Evolutionary conservation across 2,329 filamentous ascomycete genomes (phyloP).

Genomic region (Pseudogymnoascus sp.): DNA sequence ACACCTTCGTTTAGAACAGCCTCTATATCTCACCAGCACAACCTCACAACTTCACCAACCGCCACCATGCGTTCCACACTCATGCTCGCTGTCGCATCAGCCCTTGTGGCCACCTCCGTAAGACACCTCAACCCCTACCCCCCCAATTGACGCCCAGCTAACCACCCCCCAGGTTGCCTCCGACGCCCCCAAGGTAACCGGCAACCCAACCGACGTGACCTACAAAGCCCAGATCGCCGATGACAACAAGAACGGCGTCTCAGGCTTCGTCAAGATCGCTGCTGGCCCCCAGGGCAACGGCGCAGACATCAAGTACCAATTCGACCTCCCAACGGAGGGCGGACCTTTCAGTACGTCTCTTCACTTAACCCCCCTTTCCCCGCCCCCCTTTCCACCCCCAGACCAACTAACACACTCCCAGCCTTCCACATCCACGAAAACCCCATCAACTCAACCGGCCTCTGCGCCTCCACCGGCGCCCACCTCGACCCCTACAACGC

Average conservation of each 20-base stretch:
- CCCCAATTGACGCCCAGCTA: neutral
- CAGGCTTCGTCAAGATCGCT: slow-evolving; percentile 45
- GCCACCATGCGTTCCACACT: neutral
- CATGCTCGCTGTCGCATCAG: neutral
- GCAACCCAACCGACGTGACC: neutral
- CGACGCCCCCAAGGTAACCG: neutral
- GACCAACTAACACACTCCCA: slow-evolving; percentile 26
- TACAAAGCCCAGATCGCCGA: neutral
- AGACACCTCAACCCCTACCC: neutral
- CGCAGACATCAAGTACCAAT: slow-evolving; percentile 45
- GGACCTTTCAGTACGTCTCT: slow-evolving; percentile 41
- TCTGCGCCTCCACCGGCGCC: slow-evolving; percentile 60
- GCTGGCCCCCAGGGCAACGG: slow-evolving; percentile 42
- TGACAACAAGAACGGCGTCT: slow-evolving; percentile 31
- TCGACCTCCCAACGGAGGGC: slow-evolving; percentile 48
- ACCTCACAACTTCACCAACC: neutral
- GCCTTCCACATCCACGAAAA: slow-evolving; percentile 67
- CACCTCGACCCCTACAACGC: slow-evolving; percentile 61
- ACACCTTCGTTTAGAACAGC: neutral
- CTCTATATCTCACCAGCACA: neutral
- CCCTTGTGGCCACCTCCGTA: neutral
- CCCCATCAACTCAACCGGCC: slow-evolving; percentile 57
- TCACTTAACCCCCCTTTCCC: neutral
- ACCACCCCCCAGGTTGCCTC: neutral
- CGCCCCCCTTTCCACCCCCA: neutral